Percentiles rank a stretch among this genome's conserved stretches.
phyloP scores from a whole-genome alignment of 306 rosid species.

The Quillaja saponaria region DNA sequence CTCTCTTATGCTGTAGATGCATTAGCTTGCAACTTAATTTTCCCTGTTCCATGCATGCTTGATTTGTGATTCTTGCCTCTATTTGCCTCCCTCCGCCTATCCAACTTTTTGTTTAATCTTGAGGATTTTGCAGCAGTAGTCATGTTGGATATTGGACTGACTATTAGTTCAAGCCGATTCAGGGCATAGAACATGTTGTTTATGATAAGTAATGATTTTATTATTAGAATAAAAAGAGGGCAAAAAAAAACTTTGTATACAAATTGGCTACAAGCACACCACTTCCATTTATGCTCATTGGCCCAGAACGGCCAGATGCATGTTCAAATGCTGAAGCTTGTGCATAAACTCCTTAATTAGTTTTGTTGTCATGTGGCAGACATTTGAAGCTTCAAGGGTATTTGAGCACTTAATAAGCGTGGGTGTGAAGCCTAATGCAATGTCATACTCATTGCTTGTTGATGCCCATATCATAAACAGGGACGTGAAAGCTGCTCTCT shows the following conservation, averaged over 20 bases:
- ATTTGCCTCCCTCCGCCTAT: not conserved
- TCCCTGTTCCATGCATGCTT: slow-evolving; percentile 16
- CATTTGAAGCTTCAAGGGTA: slow-evolving; percentile 78
- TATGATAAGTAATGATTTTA: too few species aligned
- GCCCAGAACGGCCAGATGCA: not conserved
- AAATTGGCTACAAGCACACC: too few species aligned
- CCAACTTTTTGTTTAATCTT: too few species aligned
- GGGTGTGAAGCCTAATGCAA: slow-evolving; percentile 84
- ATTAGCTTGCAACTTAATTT: slow-evolving; percentile 14
- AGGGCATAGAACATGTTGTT: slow-evolving; percentile 5
- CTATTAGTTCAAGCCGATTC: not conserved
- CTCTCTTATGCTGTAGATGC: not conserved
- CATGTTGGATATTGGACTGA: not conserved
- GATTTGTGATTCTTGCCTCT: not conserved
- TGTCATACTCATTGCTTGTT: slow-evolving; percentile 71
- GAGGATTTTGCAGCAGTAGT: not conserved
- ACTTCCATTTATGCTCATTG: not conserved
- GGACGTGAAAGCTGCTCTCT: slow-evolving; percentile 70
- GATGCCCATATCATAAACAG: slow-evolving; percentile 86
- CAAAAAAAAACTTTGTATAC: too few species aligned
- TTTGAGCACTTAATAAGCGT: slow-evolving; percentile 75
- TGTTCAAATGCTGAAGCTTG: not conserved
- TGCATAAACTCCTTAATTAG: not conserved
- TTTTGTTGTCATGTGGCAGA: slow-evolving; percentile 47
- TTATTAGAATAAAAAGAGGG: too few species aligned